These are phyloP conservation scores for Sphaerosporella brunnea DNA, from an alignment of 495 filamentous ascomycete species.

Conservation along the genomic window DNA sequence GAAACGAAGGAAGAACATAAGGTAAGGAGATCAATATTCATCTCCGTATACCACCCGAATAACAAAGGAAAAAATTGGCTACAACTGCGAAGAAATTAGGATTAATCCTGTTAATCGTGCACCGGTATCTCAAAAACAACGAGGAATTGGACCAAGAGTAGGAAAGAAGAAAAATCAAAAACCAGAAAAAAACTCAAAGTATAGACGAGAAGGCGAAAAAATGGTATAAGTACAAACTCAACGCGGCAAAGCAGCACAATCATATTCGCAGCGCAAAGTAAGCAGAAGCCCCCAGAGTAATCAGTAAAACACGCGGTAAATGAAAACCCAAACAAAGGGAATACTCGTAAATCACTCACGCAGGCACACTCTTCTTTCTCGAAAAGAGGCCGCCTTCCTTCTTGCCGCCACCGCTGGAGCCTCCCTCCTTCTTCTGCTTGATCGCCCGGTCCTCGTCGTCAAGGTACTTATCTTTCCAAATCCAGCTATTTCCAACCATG, in stretches of 20 bases:
- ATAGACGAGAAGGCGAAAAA: not conserved
- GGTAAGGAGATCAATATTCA: too few species aligned
- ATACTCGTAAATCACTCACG: not conserved
- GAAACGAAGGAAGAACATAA: not conserved
- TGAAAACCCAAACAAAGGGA: not conserved
- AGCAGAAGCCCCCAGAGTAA: not conserved
- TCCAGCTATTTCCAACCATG: conserved; percentile 96
- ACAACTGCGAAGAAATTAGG: not conserved
- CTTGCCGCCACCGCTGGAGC: conserved; percentile 10
- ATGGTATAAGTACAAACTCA: conserved; percentile 1
- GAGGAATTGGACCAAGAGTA: not conserved
- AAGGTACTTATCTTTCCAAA: conserved; percentile 27
- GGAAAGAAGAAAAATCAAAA: too few species aligned
- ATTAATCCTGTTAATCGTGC: not conserved
- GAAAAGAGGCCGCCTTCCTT: conserved; percentile 11
- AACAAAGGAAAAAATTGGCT: not conserved
- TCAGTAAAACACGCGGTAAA: not conserved
- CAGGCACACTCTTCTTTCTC: conserved; percentile 10
- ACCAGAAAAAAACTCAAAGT: too few species aligned
- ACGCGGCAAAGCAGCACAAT: not conserved
- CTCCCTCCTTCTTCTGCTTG: conserved; percentile 15
- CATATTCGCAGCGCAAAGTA: not conserved
- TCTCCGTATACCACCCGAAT: too few species aligned
- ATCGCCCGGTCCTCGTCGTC: conserved; percentile 21
- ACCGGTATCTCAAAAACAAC: not conserved